Evolutionary conservation across 2,329 filamentous ascomycete genomes (phyloP).

Genomic region (Paraconiothyrium brasiliense): DNA sequence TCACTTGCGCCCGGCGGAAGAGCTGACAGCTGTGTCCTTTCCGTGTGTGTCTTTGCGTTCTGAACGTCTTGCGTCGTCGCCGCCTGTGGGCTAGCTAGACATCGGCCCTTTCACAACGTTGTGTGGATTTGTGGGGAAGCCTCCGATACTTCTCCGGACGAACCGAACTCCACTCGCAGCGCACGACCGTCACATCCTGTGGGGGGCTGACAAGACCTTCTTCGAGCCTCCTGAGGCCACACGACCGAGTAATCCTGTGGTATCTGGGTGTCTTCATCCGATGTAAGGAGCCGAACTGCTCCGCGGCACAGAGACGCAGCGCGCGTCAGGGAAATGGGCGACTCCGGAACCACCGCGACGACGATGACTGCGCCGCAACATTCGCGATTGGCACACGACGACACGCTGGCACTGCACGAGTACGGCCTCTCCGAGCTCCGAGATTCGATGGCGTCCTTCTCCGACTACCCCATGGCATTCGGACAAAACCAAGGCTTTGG

Average conservation of each 20-base stretch:
- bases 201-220: not conserved
- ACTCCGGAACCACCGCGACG: constrained; percentile 34
- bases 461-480: constrained; percentile 45
- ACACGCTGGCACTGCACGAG: constrained; percentile 46
- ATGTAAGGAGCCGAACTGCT: constrained; percentile 34
- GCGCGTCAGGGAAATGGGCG: constrained; percentile 37
- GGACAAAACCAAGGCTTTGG: constrained; percentile 36
- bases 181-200: constrained; percentile 2
- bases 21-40: constrained; percentile 9
- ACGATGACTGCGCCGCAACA: constrained; percentile 41
- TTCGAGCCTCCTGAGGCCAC: constrained; percentile 4
- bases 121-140: constrained; percentile 9
- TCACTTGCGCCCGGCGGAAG: constrained; percentile 18
- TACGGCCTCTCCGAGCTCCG: constrained; percentile 46
- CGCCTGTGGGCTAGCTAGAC: constrained; percentile 19
- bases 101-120: not conserved
- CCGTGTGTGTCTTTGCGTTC: constrained; percentile 9
- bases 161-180: constrained; percentile 1
- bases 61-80: constrained; percentile 3
- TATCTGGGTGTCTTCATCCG: constrained; percentile 13
- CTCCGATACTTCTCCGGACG: constrained; percentile 14
- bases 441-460: constrained; percentile 40
- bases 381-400: constrained; percentile 43
- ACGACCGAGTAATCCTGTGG: not conserved
- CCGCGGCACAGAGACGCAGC: constrained; percentile 31